Evolutionary conservation across 148 eudicot genomes (phyloP), one percentile per base, ranked within the genome.

Genomic region (Euryodendron excelsum): DNA sequence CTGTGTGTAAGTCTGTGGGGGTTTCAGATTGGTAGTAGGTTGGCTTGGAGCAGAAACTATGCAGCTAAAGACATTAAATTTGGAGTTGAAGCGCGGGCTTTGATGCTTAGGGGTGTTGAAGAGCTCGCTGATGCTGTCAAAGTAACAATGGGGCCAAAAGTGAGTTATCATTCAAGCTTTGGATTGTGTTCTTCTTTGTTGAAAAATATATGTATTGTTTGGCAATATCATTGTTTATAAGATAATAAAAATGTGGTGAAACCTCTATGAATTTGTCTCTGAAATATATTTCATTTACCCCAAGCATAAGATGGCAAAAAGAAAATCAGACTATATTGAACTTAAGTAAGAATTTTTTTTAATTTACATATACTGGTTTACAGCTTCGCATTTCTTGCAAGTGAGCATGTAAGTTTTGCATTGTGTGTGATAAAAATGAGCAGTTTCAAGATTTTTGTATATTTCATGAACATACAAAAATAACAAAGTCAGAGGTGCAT

Each of bases 131-230:
- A 88, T 78, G 90, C 90, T 37, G 90, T 88, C 63, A 83, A 84
- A 88, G 90, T 85, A 13, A 87, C 90, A 10, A 87, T 87, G 90
- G 90, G 90, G 11, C 90, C 90, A 15, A 87, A 87, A 72, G 90
- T 85, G 66, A 71, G 73, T 53, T 45, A 37, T 4, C 21, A 13
- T 12, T 52, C 0, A 1, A 18, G n/a, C 1, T 15, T 70, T 60
- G 48, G 31, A 25, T 25, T 23, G 13, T 0, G 4, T 48, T 14
- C 52, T 48, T 48, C 13, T 48, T 44, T 5, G 52, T 37, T 48
- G 6, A 21, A 12, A 10, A 18, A 67, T 67, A 17, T 12, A 5
- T 33, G 58, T 44, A 0, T n/a, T 9, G 31, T 2, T 70, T 34
- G 48, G 27, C 28, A 39, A 7, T 74, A 68, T 21, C 53, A 0